A percentile compares a stretch with the other conserved stretches of the same genome.
phyloP scores from a whole-genome alignment of 2,329 filamentous ascomycete genomes.

The Fusarium poae region DNA sequence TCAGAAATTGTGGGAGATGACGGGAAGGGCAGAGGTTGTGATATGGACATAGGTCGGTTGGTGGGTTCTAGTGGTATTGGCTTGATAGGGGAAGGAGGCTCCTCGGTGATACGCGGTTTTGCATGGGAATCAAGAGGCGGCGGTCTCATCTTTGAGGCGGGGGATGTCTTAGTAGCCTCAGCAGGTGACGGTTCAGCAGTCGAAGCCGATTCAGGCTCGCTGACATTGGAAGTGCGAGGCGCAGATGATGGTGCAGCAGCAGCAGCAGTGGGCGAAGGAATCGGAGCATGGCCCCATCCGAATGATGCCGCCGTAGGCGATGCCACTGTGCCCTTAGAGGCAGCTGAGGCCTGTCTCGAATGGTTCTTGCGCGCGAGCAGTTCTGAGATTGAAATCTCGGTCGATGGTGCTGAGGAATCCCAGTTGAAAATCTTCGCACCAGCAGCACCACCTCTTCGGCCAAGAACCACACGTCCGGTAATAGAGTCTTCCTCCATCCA shows the following conservation, averaged over 20 bases:
- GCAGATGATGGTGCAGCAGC: constrained; percentile 34
- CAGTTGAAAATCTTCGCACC: constrained; percentile 71
- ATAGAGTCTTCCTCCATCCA: constrained; percentile 77
- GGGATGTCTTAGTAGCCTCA: constrained; percentile 27
- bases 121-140: constrained; percentile 5
- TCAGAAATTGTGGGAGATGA: constrained; percentile 30
- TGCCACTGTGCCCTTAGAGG: constrained; percentile 37
- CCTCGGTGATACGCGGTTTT: constrained; percentile 21
- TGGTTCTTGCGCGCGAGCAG: constrained; percentile 51
- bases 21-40: constrained; percentile 36
- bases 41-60: constrained; percentile 35
- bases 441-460: constrained; percentile 55
- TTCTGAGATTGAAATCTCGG: constrained; percentile 63
- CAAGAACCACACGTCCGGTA: constrained; percentile 60
- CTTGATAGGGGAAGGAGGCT: constrained; percentile 34
- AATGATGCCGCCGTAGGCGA: constrained; percentile 51
- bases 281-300: constrained; percentile 49
- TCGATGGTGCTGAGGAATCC: constrained; percentile 66
- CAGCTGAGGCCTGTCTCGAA: constrained; percentile 45
- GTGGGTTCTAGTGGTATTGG: constrained; percentile 36
- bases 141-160: constrained; percentile 3
- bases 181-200: constrained; percentile 15
- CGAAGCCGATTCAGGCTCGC: constrained; percentile 31
- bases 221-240: constrained; percentile 16
- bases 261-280: constrained; percentile 34